A percentile compares a stretch with the other conserved stretches of the same genome.
These are phyloP conservation scores for Malassezia sympodialis DNA, from an alignment of 1,284 basidiomycete genomes.

Conservation along the genomic window DNA sequence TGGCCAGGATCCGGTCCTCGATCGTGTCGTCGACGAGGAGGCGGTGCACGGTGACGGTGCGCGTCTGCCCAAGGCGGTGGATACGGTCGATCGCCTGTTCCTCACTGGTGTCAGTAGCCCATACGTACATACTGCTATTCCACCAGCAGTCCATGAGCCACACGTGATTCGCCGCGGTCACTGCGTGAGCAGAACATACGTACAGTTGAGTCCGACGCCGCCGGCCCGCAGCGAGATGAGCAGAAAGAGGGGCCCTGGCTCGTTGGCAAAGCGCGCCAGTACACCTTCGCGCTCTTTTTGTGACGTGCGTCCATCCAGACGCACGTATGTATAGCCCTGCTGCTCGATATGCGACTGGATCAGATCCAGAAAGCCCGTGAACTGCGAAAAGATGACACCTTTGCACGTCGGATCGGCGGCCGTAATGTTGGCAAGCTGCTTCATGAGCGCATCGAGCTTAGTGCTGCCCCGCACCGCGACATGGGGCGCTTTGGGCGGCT, in stretches of 20 bases:
- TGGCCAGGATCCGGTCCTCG: constrained; percentile 57
- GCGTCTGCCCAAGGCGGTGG: constrained; percentile 75
- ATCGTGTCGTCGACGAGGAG: constrained; percentile 89
- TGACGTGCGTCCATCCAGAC: constrained; percentile 83
- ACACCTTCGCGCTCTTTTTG: constrained; percentile 69
- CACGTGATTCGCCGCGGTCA: constrained; percentile 41
- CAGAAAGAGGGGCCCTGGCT: constrained; percentile 73
- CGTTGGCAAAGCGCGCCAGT: constrained; percentile 64
- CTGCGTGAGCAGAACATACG: not conserved
- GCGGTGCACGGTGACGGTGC: constrained; percentile 77
- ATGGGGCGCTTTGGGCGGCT: constrained; percentile 43
- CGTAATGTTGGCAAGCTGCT: constrained; percentile 57
- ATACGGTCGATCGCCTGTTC: constrained; percentile 61
- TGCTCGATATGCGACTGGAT: constrained; percentile 30
- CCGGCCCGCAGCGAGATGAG: constrained; percentile 86
- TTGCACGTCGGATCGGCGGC: constrained; percentile 49
- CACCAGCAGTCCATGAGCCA: constrained; percentile 47
- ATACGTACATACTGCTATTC: constrained; percentile 26
- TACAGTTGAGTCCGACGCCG: constrained; percentile 61
- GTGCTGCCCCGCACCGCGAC: constrained; percentile 68
- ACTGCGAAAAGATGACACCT: constrained; percentile 49
- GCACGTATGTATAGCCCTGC: constrained; percentile 25
- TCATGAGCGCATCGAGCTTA: constrained; percentile 65
- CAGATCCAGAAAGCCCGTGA: constrained; percentile 49
- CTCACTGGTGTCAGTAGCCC: constrained; percentile 50